A percentile compares a stretch with the other conserved stretches of the same genome.
phyloP scores from a whole-genome alignment of 2,329 filamentous ascomycete species.

The Aspergillus costaricaensis region DNA sequence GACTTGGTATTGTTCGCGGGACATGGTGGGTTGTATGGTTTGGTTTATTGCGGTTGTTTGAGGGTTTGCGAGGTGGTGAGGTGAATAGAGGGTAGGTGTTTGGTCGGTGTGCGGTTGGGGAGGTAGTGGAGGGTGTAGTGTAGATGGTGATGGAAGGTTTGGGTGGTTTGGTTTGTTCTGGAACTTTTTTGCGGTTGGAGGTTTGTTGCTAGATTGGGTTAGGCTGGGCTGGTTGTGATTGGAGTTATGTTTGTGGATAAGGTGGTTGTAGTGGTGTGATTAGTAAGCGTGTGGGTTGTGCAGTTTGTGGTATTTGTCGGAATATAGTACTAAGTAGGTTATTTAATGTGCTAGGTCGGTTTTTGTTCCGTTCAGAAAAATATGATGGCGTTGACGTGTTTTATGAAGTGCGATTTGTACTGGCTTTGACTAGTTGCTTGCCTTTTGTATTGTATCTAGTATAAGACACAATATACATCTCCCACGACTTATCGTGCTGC shows the following conservation, averaged over 20 bases:
- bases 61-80: neutral
- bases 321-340: too few species aligned
- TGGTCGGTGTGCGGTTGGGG: neutral
- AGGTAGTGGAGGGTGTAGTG: neutral
- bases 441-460: too few species aligned
- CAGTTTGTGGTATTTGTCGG: too few species aligned
- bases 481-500: too few species aligned
- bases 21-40: slow-evolving; percentile 45
- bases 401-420: too few species aligned
- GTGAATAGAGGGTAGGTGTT: neutral
- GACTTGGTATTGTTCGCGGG: slow-evolving; percentile 76
- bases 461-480: neutral
- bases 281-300: neutral
- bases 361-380: too few species aligned
- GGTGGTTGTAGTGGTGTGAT: neutral
- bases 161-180: slow-evolving; percentile 5
- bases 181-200: slow-evolving; percentile 2
- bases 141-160: neutral
- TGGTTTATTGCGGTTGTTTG: slow-evolving; percentile 7
- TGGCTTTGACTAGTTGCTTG: too few species aligned
- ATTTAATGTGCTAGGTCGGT: too few species aligned
- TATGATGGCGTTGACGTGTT: too few species aligned
- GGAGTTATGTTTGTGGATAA: neutral
- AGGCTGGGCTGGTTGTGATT: neutral
- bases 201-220: neutral